Base-by-base conservation (phyloP, 1,284 basidiomycete species). In the Porogramme epimiltina region DNA sequence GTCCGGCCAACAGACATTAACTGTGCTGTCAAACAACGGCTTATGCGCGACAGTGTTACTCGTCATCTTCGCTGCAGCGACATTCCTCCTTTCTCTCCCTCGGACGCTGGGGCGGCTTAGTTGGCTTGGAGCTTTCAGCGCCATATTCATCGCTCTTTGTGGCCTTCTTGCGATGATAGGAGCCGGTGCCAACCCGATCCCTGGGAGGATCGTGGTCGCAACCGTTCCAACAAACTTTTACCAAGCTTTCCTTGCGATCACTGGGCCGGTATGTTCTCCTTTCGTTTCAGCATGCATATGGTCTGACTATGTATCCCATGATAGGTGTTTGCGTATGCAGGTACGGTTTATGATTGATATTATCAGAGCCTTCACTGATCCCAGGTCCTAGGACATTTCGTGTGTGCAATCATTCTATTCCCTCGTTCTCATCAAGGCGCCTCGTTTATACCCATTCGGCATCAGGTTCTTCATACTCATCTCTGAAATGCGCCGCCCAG, bases 321-420 rank as follows among this genome's bases (percentile, higher is more conserved):
- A 13, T 19, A 80, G 78, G 77, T 81, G 13, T 82, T 81, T 59
- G 71, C 79, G 15, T 81, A 81, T 63, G 78, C 79, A 51, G 79
- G 78, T 77, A 48, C 55, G 72, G 28, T 31, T 18, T 20, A 4
- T 15, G 6, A 19, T 22, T 13, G 23, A 10, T 3, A 4, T 45
- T 18, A 24, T 45, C 10, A 15, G 33, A 45, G 31, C 6, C 18
- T 36, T 19, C 6, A 15, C 31, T 34, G 1, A 13, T n/a, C 25
- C 3, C 31, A 24, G 5, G 11, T 3, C 34, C 3, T 42, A 79
- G 79, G 76, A 2, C 80, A 82, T 54, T 82, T 82, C 66, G 79
- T 82, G 80, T 79, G 61, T 22, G 73, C 53, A n/a, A 9, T 3
- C 6, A 13, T 23, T 10, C 28, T 42, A 4, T 9, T 8, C 19